phyloP scores from a whole-genome alignment of 1,284 basidiomycete genomes.

The Ganoderma leucocontextum region DNA sequence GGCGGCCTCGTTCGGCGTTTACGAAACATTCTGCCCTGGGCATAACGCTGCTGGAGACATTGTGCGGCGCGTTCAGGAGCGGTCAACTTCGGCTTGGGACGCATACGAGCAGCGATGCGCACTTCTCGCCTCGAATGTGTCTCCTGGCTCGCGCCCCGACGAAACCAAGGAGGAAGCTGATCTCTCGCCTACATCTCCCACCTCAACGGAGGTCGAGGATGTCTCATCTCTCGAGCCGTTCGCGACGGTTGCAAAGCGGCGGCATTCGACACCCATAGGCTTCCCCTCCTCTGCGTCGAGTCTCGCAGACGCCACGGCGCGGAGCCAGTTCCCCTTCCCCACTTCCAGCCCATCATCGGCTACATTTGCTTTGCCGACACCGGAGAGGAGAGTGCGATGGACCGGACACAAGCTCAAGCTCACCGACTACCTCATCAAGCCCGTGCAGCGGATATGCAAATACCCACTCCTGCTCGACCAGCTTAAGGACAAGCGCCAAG shows the following conservation, averaged over 20 bases:
- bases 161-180: conserved; percentile 18
- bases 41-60: conserved; percentile 83
- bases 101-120: conserved; percentile 78
- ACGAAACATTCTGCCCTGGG: conserved; percentile 85
- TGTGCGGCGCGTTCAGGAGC: conserved; percentile 68
- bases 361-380: conserved; percentile 14
- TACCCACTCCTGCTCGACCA: conserved; percentile 90
- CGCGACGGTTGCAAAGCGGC: conserved; percentile 28
- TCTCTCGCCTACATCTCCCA: conserved; percentile 14
- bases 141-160: conserved; percentile 20
- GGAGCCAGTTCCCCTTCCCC: conserved; percentile 24
- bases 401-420: conserved; percentile 60
- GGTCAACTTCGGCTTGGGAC: conserved; percentile 77
- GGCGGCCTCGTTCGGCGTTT: conserved; percentile 79
- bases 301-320: conserved; percentile 8
- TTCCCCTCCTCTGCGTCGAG: conserved; percentile 13
- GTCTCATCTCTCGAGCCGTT: conserved; percentile 7
- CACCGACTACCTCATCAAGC: conserved; percentile 89
- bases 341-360: conserved; percentile 11
- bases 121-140: conserved; percentile 33
- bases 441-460: conserved; percentile 89
- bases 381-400: conserved; percentile 29
- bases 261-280: conserved; percentile 34
- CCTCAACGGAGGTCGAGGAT: conserved; percentile 20
- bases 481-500: conserved; percentile 54